Base-by-base conservation (phyloP, 495 filamentous ascomycete genomes). In the Penicillium macrosclerotiorum region DNA sequence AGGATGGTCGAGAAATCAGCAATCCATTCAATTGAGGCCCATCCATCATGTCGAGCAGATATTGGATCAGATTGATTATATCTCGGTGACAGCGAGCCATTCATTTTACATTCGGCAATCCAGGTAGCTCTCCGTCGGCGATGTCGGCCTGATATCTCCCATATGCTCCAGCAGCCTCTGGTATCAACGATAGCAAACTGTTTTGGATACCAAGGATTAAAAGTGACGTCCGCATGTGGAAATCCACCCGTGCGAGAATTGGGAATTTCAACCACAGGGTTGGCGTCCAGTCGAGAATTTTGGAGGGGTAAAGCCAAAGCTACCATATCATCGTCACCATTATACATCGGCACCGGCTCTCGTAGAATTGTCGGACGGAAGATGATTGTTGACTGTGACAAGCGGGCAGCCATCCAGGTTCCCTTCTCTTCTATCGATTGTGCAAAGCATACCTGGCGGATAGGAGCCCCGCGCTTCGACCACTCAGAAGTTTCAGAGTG, bases 111-210 rank as follows among this genome's bases (percentile, higher is more conserved):
- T 18, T 42, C 45, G 18, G 55, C 48, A 34, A 58, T 35, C 55
- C 54, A 67, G 41, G 51, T 60, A 26, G 58, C 49, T 33, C 57
- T 59, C 30, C 60, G 64, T 29, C 55, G 41, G 23, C 47, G 62
- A 31, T 72, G 64, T 1, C 61, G 52, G 16, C 74, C 71, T 26
- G 68, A 66, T 26, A 94, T 64, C 45, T 89, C 78, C 83, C 85
- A 94, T 3, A 94, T 60, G 52, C 69, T 82, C 91, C 91, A 96
- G 24, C 72, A 69, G 0, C 89, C 90, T 33, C 63, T 55, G 30
- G 79, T 75, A 57, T 95, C 90, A 17, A 95, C 72, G 17, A 93
- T 75, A 8, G 73, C 88, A 37, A 95, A 65, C 59, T 87, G 84
- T 9, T 74, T 73, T 47, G 76, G 68, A 53, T 82, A 77, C 71